phyloP scores from a whole-genome alignment of 208 protist genomes.

The Acanthamoeba rhysodes region DNA sequence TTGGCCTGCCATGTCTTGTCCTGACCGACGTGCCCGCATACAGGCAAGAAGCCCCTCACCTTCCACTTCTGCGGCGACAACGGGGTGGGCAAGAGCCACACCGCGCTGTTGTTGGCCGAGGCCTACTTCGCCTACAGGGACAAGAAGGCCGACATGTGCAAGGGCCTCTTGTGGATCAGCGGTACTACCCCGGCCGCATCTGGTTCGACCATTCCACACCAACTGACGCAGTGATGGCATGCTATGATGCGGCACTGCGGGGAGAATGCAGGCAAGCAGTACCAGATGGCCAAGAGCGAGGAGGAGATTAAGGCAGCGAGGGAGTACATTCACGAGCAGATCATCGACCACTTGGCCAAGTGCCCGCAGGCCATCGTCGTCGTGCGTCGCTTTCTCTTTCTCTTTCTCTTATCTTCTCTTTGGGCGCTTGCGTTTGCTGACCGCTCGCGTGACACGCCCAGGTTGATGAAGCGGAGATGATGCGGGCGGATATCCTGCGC shows the following conservation, averaged over 20 bases:
- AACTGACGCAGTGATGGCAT: not conserved
- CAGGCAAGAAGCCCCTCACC: constrained; percentile 48
- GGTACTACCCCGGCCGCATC: not conserved
- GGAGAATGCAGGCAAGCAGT: constrained; percentile 13
- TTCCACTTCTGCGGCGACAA: constrained; percentile 62
- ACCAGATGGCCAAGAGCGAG: constrained; percentile 35
- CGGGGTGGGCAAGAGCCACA: constrained; percentile 56
- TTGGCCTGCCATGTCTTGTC: not conserved
- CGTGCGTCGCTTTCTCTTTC: not conserved
- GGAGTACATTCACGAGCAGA: constrained; percentile 35
- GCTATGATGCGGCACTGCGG: not conserved
- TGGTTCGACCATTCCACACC: not conserved
- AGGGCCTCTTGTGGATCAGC: constrained; percentile 44
- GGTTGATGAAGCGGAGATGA: constrained; percentile 57
- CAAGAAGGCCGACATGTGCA: constrained; percentile 8
- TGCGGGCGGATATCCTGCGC: constrained; percentile 9
- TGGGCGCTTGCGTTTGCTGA: not conserved
- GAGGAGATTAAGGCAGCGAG: constrained; percentile 15
- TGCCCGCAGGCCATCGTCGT: constrained; percentile 19
- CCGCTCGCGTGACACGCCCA: not conserved
- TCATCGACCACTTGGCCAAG: not conserved
- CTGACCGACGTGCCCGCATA: not conserved
- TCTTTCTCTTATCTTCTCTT: not conserved
- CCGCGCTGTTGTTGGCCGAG: constrained; percentile 41
- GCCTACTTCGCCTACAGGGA: constrained; percentile 50